Base-by-base conservation (phyloP, 805 yeast species). In the Crinitomyces ghanaensis region DNA sequence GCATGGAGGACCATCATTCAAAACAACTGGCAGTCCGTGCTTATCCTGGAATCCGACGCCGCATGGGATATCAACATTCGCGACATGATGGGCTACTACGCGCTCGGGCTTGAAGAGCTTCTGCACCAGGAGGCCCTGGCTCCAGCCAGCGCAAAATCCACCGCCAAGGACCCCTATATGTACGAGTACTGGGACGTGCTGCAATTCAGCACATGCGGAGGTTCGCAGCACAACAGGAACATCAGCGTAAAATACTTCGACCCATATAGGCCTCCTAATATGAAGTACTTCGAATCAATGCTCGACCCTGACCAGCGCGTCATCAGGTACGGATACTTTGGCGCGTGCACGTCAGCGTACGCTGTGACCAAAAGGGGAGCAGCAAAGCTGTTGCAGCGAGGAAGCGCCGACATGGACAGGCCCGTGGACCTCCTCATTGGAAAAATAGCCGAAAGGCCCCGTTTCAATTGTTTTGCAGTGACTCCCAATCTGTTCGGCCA, bases 41-140 rank as follows among this genome's bases (percentile, higher is more conserved):
- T 40, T 8, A 33, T 40, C 22, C 26, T 40, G 11, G 44, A 40
- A 23, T n/a, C 37, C 13, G 44, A 40, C 20, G 36, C 40, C 4
- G 30, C 35, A 16, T 40, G 44, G 44, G 44, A 40, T 38, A 20
- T 31, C n/a, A 27, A 40, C 19, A 25, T 40, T 15, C 29, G 35
- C 3, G 23, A 19, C 9, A 9, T n/a, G n/a, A 21, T 21, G 24
- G 24, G n/a, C 9, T 21, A 21, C n/a, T n/a, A 9, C n/a, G 9
- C 24, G 9, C 11, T n/a, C n/a, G 24, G 24, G n/a, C n/a, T 21
- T 9, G 24, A 21, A n/a, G 9, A 9, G 11, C n/a, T 21, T 21
- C n/a, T 21, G n/a, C 9, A n/a, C 9, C 11, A 21, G n/a, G n/a
- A n/a, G n/a, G 24, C 11, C 9, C 11, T 21, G n/a, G 24, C n/a